Evolutionary conservation across 2,329 filamentous ascomycete genomes (phyloP).

Genomic region (Trichoderma oligosporum): DNA sequence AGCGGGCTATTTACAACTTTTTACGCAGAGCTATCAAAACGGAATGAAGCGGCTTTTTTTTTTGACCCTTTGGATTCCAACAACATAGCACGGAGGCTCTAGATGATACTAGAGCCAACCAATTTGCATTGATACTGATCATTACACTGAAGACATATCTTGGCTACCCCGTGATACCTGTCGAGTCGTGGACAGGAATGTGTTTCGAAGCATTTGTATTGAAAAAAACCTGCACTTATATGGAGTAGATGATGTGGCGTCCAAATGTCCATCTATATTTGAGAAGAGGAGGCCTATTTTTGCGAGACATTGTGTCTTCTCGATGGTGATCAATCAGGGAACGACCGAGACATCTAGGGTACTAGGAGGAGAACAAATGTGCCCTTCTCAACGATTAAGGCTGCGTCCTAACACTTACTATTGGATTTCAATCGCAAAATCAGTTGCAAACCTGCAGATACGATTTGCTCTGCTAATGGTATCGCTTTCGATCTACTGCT

Average conservation of each 20-base stretch:
- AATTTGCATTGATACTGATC: neutral
- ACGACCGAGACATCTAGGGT: constrained; percentile 13
- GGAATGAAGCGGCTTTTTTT: neutral
- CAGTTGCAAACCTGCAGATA: neutral
- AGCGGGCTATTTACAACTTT: neutral
- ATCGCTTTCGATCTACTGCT: neutral
- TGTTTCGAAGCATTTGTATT: neutral
- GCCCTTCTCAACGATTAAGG: neutral
- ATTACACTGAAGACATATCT: neutral
- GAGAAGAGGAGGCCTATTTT: neutral
- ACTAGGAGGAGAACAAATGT: neutral
- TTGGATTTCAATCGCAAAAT: neutral
- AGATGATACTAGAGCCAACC: neutral
- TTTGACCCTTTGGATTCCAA: neutral
- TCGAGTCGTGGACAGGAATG: neutral
- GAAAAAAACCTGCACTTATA: neutral
- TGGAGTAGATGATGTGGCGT: neutral
- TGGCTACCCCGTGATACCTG: neutral
- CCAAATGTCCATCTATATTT: neutral
- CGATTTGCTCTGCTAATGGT: neutral
- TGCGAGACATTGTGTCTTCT: constrained; percentile 1
- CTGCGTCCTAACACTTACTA: neutral
- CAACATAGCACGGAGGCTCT: neutral
- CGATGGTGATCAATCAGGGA: neutral
- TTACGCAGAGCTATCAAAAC: neutral